Conservation (phyloP, 495 filamentous ascomycete species). For the Parachaetomium inaequale region DNA sequence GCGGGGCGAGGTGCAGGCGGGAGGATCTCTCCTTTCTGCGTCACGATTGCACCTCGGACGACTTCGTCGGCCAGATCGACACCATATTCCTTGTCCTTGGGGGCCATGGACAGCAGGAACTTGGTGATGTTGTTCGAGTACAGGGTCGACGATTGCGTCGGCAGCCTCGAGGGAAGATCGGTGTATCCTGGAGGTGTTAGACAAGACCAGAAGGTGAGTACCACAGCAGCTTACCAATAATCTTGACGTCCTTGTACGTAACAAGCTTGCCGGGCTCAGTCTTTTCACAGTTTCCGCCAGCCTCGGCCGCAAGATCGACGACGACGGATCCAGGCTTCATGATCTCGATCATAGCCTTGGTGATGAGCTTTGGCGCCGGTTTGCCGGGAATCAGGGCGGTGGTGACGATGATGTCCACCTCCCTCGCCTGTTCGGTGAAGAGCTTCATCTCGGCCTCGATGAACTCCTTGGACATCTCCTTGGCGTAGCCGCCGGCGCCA, state of each 20-base stretch:
- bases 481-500: slow-evolving; percentile 78
- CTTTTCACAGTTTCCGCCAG: slow-evolving; percentile 75
- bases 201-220: slow-evolving; percentile 11
- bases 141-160: slow-evolving; percentile 75
- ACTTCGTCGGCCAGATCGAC: slow-evolving; percentile 76
- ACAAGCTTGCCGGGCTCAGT: slow-evolving; percentile 65
- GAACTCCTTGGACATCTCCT: slow-evolving; percentile 86
- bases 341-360: slow-evolving; percentile 67
- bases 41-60: slow-evolving; percentile 74
- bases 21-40: slow-evolving; percentile 65
- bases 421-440: slow-evolving; percentile 73
- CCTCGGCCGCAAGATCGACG: slow-evolving; percentile 77
- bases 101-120: slow-evolving; percentile 71
- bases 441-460: slow-evolving; percentile 85
- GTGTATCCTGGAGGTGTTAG: slow-evolving; percentile 59
- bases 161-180: slow-evolving; percentile 72
- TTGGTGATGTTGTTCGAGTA: slow-evolving; percentile 89
- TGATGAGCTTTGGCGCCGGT: slow-evolving; percentile 73
- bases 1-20: slow-evolving; percentile 67
- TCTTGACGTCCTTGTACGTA: slow-evolving; percentile 68
- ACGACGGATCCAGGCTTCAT: slow-evolving; percentile 82
- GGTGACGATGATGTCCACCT: slow-evolving; percentile 85
- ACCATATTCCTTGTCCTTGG: slow-evolving; percentile 68
- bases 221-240: slow-evolving; percentile 57
- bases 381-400: slow-evolving; percentile 77